Evolutionary conservation across 169 alveolate genomes (phyloP), one percentile per base, ranked within the genome.

Genomic region (Cryptosporidium muris): DNA sequence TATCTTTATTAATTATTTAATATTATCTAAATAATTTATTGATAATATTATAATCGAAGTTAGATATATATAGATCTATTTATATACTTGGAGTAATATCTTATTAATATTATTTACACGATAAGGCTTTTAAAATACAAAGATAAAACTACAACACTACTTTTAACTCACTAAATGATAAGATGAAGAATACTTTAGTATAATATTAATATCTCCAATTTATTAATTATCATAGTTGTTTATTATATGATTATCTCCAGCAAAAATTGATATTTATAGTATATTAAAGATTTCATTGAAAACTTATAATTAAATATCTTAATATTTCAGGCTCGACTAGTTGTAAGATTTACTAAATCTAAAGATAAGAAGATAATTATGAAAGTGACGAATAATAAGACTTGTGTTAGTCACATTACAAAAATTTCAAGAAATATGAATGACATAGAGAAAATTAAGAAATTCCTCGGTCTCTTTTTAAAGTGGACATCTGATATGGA

Each of bases 381-480:
- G 6, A 74, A 62, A 43, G 60, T 74, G 9, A 74, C 85, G n/a
- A 74, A 74, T 48, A 36, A 74, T 51, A 74, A 74, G 12, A 66
- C 54, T 51, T 74, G 64, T 3, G 85, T 74, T 11, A 74, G 74
- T 38, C 85, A 74, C 11, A 14, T 45, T n/a, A 58, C 54, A 34
- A 74, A 74, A 51, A 56, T 64, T 11, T 42, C 85, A 40, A 74
- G 45, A 60, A 58, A 16, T 48, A 36, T n/a, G 9, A 58, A 54
- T 36, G 85, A 74, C 56, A 74, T 56, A 3, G 85, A 74, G 49
- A 74, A 38, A n/a, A 54, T 74, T 9, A 74, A 74, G 60, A 14
- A 40, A 56, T 36, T 74, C 42, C 37, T 74, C n/a, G 36, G 51
- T 2, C 11, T 40, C 12, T 74, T 74, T 36, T 51, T 74, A 9